Evolutionary conservation across 2,329 filamentous ascomycete genomes (phyloP).

Genomic region (Penicillium sclerotigenum): DNA sequence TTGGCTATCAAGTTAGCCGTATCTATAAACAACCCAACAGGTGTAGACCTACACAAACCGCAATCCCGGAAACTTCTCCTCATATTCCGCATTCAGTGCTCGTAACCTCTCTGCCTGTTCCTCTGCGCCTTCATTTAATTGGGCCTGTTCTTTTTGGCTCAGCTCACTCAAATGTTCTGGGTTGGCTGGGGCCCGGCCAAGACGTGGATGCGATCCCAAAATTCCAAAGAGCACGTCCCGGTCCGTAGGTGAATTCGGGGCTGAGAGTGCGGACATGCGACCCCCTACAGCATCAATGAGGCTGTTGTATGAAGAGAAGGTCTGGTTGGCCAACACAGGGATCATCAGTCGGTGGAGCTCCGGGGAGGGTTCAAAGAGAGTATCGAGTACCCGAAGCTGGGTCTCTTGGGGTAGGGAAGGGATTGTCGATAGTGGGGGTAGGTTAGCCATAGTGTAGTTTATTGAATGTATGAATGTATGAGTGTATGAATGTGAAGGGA

Average conservation of each 20-base stretch:
- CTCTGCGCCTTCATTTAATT: slow-evolving; percentile 59
- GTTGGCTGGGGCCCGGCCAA: slow-evolving; percentile 58
- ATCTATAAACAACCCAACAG: neutral
- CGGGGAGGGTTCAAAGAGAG: slow-evolving; percentile 78
- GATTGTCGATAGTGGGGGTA: slow-evolving; percentile 60
- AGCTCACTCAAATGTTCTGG: slow-evolving; percentile 68
- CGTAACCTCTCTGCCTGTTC: slow-evolving; percentile 52
- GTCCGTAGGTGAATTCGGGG: slow-evolving; percentile 50
- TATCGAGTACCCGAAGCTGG: slow-evolving; percentile 61
- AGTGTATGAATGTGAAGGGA: neutral
- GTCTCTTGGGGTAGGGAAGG: slow-evolving; percentile 54
- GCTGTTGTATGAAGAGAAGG: slow-evolving; percentile 65
- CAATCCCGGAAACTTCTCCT: slow-evolving; percentile 74
- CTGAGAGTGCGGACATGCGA: slow-evolving; percentile 60
- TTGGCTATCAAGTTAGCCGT: too few species aligned
- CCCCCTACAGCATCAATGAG: slow-evolving; percentile 66
- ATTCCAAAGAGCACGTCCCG: slow-evolving; percentile 65
- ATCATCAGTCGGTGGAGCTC: slow-evolving; percentile 70
- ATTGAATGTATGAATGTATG: neutral
- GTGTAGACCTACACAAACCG: slow-evolving; percentile 61
- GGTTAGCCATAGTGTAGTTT: slow-evolving; percentile 27
- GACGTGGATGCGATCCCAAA: slow-evolving; percentile 74
- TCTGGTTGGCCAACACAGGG: slow-evolving; percentile 59
- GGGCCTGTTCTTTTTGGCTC: slow-evolving; percentile 77
- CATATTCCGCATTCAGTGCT: slow-evolving; percentile 72